phyloP scores from a whole-genome alignment of 2,329 filamentous ascomycete species.

The Colletotrichum graminicola region DNA sequence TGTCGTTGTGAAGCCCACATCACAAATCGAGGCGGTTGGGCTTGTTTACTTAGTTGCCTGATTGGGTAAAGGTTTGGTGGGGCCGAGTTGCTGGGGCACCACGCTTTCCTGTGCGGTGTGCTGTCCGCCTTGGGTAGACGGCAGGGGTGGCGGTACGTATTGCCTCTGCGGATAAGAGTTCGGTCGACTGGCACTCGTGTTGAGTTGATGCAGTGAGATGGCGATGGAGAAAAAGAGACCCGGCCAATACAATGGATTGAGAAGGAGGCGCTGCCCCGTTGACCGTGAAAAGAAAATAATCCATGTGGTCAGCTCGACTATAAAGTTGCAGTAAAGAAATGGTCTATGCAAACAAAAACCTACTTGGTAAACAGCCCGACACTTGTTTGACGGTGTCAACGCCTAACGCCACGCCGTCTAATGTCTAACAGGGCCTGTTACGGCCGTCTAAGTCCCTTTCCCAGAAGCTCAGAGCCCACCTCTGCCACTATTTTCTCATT shows the following conservation, averaged over 20 bases:
- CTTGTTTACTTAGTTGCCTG: slow-evolving; percentile 44
- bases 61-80: slow-evolving; percentile 40
- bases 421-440: slow-evolving; percentile 1
- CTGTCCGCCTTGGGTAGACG: neutral
- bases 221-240: neutral
- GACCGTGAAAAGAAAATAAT: neutral
- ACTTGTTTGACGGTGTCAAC: slow-evolving; percentile 22
- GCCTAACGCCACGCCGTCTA: slow-evolving; percentile 33
- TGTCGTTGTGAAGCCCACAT: slow-evolving; percentile 47
- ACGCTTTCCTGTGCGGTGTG: slow-evolving; percentile 33
- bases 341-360: slow-evolving; percentile 19
- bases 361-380: slow-evolving; percentile 1
- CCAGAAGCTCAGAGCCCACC: slow-evolving; percentile 64
- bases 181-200: slow-evolving; percentile 1
- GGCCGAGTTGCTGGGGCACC: slow-evolving; percentile 43
- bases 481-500: slow-evolving; percentile 69
- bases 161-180: neutral
- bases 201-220: neutral
- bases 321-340: slow-evolving; percentile 13
- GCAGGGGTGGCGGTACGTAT: slow-evolving; percentile 12
- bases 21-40: slow-evolving; percentile 38
- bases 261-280: neutral
- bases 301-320: neutral
- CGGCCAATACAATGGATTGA: neutral
- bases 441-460: slow-evolving; percentile 60